Base-by-base conservation (phyloP, 192 early-diverging fungal species). In the Ambispora gerdemannii region DNA sequence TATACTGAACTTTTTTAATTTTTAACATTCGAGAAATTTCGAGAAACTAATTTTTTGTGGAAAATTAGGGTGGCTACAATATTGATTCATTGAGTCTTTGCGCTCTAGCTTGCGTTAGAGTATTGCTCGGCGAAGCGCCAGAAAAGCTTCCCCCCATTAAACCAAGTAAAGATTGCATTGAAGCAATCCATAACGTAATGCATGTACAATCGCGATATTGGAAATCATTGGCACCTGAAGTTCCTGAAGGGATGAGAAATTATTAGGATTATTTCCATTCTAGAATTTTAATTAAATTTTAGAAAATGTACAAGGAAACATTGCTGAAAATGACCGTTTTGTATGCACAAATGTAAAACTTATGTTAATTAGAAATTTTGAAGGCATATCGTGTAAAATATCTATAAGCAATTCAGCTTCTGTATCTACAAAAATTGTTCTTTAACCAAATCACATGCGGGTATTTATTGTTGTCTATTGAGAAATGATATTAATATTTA, bases 51-150 rank as follows among this genome's bases (percentile, higher is more conserved):
- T n/a, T n/a, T n/a, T n/a, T 25, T 6, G 17, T 35, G n/a, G 3
- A 22, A 58, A 27, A 30, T 67, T 47, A 55, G 75, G 95, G 95
- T 51, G 95, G 95, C 0, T 95, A 96, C 72, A 93, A 93, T 58
- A 56, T 93, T 22, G 82, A 90, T 17, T 87, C 91, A 0, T 85
- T 91, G 25, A 79, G 92, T 7, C 78, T 85, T 13, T 94, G 91
- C 17, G 85, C 91, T 2, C 70, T 88, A 31, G 94, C 88, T 0
- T 95, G 93, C 70, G 87, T 87, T 63, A 78, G 82, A 62, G 85
- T 87, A 10, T 77, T 97, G 19, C 75, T 95, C 15, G 88, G 85
- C 4, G 82, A 93, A 58, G 71, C 80, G n/a, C 80, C 80, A 20
- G 72, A 59, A 19, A 72, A 70, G 22, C 60, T 86, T 15, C 53